Evolutionary conservation across 2,329 filamentous ascomycete species (phyloP).

Genomic region (Arthroderma uncinatum): DNA sequence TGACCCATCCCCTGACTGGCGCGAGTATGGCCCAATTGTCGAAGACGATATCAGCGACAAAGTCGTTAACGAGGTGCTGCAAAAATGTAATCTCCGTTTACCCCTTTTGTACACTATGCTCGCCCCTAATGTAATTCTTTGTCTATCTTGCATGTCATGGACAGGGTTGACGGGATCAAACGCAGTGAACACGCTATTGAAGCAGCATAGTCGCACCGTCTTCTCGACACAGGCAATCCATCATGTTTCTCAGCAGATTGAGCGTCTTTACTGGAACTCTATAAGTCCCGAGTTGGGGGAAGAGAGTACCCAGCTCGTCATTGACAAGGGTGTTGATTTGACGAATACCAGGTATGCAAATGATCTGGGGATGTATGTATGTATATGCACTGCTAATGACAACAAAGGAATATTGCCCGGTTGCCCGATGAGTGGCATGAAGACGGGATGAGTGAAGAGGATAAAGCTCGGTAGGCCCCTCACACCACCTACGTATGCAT

Average conservation of each 20-base stretch:
- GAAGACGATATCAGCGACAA: constrained; percentile 39
- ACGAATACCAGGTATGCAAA: constrained; percentile 27
- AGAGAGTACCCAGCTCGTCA: constrained; percentile 18
- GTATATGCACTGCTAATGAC: constrained; percentile 6
- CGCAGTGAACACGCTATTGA: constrained; percentile 41
- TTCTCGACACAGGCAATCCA: constrained; percentile 46
- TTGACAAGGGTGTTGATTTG: constrained; percentile 32
- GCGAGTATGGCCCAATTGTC: constrained; percentile 24
- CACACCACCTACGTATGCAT: not conserved
- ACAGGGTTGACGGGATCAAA: not conserved
- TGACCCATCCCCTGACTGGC: constrained; percentile 38
- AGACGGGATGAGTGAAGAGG: constrained; percentile 23
- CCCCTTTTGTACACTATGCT: not conserved
- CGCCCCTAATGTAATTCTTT: not conserved
- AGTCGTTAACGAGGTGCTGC: constrained; percentile 40
- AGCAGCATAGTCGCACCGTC: constrained; percentile 43
- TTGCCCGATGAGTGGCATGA: constrained; percentile 29
- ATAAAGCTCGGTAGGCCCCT: constrained; percentile 23
- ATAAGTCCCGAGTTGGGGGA: constrained; percentile 29
- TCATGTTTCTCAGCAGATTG: constrained; percentile 46
- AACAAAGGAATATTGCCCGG: constrained; percentile 29
- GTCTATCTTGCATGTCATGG: not conserved
- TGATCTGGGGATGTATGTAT: not conserved
- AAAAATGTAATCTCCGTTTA: constrained; percentile 32
- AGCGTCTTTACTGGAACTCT: constrained; percentile 44